Percentiles rank a stretch among this genome's conserved stretches.
Conservation (phyloP, 768 basidiomycete genomes). For the Tulasnella sp. region DNA sequence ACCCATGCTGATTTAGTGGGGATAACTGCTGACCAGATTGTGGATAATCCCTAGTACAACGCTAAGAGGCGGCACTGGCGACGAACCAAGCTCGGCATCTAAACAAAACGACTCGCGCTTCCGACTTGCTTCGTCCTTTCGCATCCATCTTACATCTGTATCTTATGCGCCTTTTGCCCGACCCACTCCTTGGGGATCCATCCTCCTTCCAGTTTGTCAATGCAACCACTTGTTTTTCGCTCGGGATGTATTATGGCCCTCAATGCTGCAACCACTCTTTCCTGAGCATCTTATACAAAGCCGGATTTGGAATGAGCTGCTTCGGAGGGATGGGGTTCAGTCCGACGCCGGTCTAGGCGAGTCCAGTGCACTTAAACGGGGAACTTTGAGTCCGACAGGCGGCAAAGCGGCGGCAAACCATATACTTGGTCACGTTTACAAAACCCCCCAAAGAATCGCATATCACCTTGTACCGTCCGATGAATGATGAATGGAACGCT, state of each 20-base stretch:
- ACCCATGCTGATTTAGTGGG: background rate
- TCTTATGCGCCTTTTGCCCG: constrained; percentile 10
- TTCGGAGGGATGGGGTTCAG: background rate
- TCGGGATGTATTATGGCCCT: background rate
- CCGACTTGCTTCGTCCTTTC: background rate
- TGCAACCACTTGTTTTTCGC: background rate
- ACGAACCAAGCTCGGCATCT: constrained; percentile 98
- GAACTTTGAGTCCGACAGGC: background rate
- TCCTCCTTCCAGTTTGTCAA: constrained; percentile 8
- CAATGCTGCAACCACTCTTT: background rate
- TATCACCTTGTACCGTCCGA: background rate
- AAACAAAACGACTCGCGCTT: constrained; percentile 40
- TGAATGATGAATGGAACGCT: background rate
- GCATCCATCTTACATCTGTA: background rate
- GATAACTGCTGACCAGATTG: background rate
- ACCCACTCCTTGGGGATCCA: background rate
- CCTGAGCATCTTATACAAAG: background rate
- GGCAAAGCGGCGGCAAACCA: background rate
- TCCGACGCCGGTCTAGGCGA: no score
- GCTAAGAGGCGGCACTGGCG: constrained; percentile 99
- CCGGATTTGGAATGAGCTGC: no score
- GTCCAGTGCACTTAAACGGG: background rate
- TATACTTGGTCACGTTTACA: background rate
- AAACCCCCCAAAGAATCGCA: background rate
- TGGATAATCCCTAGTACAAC: constrained; percentile 65